Conservation (phyloP, 495 filamentous ascomycete genomes). For the Podospora appendiculata region DNA sequence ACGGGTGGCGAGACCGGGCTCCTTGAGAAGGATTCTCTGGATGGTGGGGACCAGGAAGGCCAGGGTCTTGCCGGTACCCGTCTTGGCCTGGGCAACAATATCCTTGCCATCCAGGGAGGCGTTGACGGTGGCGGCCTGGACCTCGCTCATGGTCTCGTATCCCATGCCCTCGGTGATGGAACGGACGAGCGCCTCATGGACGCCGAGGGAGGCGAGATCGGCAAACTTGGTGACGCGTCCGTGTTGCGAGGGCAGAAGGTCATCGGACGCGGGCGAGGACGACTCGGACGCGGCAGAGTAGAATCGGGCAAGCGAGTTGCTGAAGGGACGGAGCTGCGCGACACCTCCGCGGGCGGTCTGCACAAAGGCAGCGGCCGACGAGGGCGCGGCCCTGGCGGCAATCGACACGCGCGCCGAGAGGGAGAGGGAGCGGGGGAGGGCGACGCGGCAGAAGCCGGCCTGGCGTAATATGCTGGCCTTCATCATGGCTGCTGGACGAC, state of each 20-base stretch:
- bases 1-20: constrained; percentile 40
- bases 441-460: constrained; percentile 20
- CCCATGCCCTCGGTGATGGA: constrained; percentile 68
- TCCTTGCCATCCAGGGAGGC: constrained; percentile 70
- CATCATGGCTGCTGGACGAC: constrained; percentile 14
- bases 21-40: constrained; percentile 58
- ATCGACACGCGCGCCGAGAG: constrained; percentile 16
- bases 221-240: constrained; percentile 55
- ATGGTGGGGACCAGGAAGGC: constrained; percentile 73
- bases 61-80: constrained; percentile 82
- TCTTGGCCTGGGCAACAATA: constrained; percentile 84
- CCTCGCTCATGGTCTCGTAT: constrained; percentile 81
- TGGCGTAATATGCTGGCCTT: constrained; percentile 22
- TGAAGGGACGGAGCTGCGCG: constrained; percentile 10
- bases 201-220: constrained; percentile 54
- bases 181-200: constrained; percentile 56
- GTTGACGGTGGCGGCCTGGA: constrained; percentile 79
- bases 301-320: constrained; percentile 16
- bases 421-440: constrained; percentile 6
- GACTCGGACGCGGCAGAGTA: constrained; percentile 30
- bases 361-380: constrained; percentile 10
- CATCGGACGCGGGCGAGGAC: not conserved
- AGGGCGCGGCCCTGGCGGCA: constrained; percentile 13
- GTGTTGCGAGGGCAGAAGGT: too few species aligned
- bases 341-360: constrained; percentile 6